Evolutionary conservation across 2,329 filamentous ascomycete genomes (phyloP), one percentile per base, ranked within the genome.

Genomic region (Paecilomyces variotii): DNA sequence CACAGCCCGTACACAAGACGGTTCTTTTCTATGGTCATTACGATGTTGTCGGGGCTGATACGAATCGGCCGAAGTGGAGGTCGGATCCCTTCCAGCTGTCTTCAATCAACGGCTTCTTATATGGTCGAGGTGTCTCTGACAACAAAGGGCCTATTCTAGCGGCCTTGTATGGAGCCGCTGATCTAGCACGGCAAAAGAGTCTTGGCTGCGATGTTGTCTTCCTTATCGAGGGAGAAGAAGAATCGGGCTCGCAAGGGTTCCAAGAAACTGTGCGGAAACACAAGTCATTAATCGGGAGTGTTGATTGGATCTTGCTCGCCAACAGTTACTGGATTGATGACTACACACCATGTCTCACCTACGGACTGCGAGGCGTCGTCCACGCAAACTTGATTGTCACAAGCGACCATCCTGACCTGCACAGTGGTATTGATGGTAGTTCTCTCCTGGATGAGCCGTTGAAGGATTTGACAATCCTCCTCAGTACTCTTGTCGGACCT

Each of bases 311-410:
- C 57, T 78, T 99, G 32, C 79, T 99, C 39, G 93, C 94, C 25
- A 99, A 99, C 78, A 97, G 92, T 74, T 99, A 99, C 78, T 99
- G 94, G 94, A 82, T 99, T 1, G 91, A 97, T 69, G 93, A 99
- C 69, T 88, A 95, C 64, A 91, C 95, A 1, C 94, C 94, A 0
- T 99, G 94, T 71, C 78, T 99, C 59, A 99, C 94, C 0, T 99
- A 99, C 62, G 94, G 94, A 0, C 82, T 97, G 5, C 86, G 94
- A 54, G 94, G 94, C 26, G 93, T 99, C 27, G 87, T 99, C 25
- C 93, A 97, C 71, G 93, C 92, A 4, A 96, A 91, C 0, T 83
- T 97, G 4, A 88, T 91, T 61, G 86, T 99, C 27, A 88, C 95
- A 63, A 95, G 91, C 59, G 85, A 86, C 56, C 86, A 90, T 62